Conservation (phyloP, 2,329 filamentous ascomycete species). For the Penicillium sp. region DNA sequence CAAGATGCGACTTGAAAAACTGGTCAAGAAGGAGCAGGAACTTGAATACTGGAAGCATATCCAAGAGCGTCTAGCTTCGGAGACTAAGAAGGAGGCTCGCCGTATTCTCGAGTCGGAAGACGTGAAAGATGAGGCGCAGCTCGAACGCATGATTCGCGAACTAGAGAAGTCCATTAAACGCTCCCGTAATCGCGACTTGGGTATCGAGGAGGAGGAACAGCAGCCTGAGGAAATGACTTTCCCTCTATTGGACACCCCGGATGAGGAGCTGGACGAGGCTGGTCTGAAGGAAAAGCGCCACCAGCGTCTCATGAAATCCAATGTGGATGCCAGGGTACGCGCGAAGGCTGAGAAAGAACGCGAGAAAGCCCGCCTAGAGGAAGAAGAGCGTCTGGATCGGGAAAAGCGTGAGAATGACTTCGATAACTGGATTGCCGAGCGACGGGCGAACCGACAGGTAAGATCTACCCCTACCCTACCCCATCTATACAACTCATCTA, state of each 20-base stretch:
- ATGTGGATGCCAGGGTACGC: conserved; percentile 88
- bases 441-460: conserved; percentile 70
- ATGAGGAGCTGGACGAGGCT: conserved; percentile 91
- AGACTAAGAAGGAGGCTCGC: conserved; percentile 89
- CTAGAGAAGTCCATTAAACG: conserved; percentile 89
- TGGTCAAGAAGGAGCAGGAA: conserved; percentile 95
- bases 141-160: conserved; percentile 84
- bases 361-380: conserved; percentile 81
- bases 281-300: conserved; percentile 89
- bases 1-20: conserved; percentile 93
- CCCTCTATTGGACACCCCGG: conserved; percentile 83
- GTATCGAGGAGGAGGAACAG: conserved; percentile 79
- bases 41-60: conserved; percentile 90
- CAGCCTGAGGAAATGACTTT: conserved; percentile 80
- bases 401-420: conserved; percentile 83
- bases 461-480: conserved; percentile 9
- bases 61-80: conserved; percentile 70
- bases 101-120: conserved; percentile 87
- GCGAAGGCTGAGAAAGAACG: conserved; percentile 95
- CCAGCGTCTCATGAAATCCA: conserved; percentile 90
- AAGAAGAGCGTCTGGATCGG: conserved; percentile 81
- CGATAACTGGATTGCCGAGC: conserved; percentile 83
- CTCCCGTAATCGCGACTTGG: conserved; percentile 90
- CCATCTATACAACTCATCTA: conserved; percentile 10
- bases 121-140: conserved; percentile 83